Base-by-base conservation (phyloP, 2,329 filamentous ascomycete genomes). In the Xylariaceae sp. region DNA sequence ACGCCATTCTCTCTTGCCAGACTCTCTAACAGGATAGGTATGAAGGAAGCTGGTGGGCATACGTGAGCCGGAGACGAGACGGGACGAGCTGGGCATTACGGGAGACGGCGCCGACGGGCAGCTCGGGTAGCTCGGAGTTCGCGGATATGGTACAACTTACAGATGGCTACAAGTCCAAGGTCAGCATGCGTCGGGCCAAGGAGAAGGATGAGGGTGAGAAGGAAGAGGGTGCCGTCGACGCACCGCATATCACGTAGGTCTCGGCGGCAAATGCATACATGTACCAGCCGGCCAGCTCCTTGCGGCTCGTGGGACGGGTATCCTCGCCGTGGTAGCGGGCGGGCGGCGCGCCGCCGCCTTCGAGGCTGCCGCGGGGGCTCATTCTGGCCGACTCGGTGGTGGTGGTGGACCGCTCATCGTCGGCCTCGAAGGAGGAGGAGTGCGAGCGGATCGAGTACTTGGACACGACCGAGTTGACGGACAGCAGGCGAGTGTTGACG, bases 231-330 rank as follows among this genome's bases (percentile, higher is more conserved):
- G 14, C 15, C 11, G 8, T n/a, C n/a, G 15, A 65, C 78, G 56
- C 59, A 85, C 89, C 90, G 59, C 92, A 96, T 36, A 96, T 85
- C 12, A 93, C 86, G 58, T 95, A 96, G 34, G 93, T 90, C 64
- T 98, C 92, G 14, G 90, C 88, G 16, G 92, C 92, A 70, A 94
- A 96, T 26, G 84, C 84, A 65, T 96, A 96, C 57, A 83, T 82
- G 61, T 96, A 98, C 85, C 93, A 98, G 49, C 90, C 92, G 24
- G 79, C 69, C 39, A 96, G 73, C 71, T 98, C 92, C 59, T 83
- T 90, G 48, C 65, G 66, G 58, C 85, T 94, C 8, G 92, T 96
- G 35, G 83, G 75, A n/a, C 90, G 74, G 16, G 79, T 84, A 59
- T 98, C 92, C 57, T 96, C 87, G 41, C 84, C 87, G 3, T 71